Conservation (phyloP, 2,329 filamentous ascomycete genomes). For the Botrytis byssoidea region DNA sequence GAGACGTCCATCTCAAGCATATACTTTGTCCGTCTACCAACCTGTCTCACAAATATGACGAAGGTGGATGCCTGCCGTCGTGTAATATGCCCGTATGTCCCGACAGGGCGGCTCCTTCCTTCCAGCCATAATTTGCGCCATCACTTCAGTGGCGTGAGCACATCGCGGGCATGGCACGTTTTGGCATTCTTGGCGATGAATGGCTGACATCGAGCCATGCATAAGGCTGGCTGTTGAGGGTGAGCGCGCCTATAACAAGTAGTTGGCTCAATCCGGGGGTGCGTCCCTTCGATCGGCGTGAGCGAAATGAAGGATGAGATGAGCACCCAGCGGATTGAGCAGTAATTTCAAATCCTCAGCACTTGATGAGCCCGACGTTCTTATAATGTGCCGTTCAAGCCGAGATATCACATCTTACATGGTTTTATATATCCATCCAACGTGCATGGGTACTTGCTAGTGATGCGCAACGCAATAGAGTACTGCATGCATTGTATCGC, state of each 20-base stretch:
- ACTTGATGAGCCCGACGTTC: neutral
- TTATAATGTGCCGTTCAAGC: neutral
- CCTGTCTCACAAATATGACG: neutral
- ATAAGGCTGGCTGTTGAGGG: neutral
- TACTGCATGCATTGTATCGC: neutral
- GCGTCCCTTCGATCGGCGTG: neutral
- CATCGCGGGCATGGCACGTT: conserved; percentile 18
- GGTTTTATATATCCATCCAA: neutral
- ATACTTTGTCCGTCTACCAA: neutral
- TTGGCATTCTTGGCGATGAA: conserved; percentile 21
- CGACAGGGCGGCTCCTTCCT: conserved; percentile 1
- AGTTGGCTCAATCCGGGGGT: neutral
- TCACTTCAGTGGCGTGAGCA: neutral
- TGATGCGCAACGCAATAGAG: neutral
- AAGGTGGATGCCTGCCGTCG: neutral
- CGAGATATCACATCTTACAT: neutral
- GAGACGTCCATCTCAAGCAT: conserved; percentile 2
- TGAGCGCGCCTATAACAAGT: neutral
- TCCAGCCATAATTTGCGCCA: neutral
- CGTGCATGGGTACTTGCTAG: neutral
- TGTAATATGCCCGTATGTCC: neutral
- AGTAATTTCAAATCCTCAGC: neutral
- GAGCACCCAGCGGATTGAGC: neutral
- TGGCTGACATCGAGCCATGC: conserved; percentile 13
- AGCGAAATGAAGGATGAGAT: conserved; percentile 1